A percentile compares a stretch with the other conserved stretches of the same genome.
These are phyloP conservation scores for Orbilia javanica DNA, from an alignment of 2,329 filamentous ascomycete genomes.

Conservation along the genomic window DNA sequence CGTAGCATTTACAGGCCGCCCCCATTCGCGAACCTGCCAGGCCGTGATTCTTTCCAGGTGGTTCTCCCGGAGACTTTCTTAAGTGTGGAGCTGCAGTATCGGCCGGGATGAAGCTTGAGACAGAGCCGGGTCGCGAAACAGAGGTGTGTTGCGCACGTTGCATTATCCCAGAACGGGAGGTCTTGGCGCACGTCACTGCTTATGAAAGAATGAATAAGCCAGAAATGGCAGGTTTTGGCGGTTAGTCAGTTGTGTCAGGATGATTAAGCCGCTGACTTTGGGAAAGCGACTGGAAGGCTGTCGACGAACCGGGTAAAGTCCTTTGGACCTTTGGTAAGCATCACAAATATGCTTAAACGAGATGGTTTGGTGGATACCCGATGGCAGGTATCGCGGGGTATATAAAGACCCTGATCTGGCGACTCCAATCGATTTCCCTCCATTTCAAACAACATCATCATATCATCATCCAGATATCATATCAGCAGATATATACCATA, in stretches of 20 bases:
- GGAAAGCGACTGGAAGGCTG: not conserved
- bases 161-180: not conserved
- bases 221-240: slow-evolving; percentile 34
- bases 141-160: not conserved
- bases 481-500: not conserved
- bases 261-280: slow-evolving; percentile 43
- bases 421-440: slow-evolving; percentile 11
- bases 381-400: slow-evolving; percentile 36
- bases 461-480: not conserved
- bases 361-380: slow-evolving; percentile 5
- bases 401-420: slow-evolving; percentile 36
- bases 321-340: slow-evolving; percentile 46
- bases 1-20: too few relatives aligned
- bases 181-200: slow-evolving; percentile 26
- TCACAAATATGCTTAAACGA: slow-evolving; percentile 30
- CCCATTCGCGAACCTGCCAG: too few relatives aligned
- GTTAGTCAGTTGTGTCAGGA: slow-evolving; percentile 41
- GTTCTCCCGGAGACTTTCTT: too few relatives aligned
- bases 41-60: too few relatives aligned
- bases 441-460: slow-evolving; percentile 44
- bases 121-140: too few relatives aligned
- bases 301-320: slow-evolving; percentile 45
- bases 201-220: slow-evolving; percentile 55
- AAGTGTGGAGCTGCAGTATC: too few relatives aligned
- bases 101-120: too few relatives aligned